These are phyloP conservation scores for Gynostemma pentaphyllum DNA, from an alignment of 306 rosid species.

Conservation along the genomic window DNA sequence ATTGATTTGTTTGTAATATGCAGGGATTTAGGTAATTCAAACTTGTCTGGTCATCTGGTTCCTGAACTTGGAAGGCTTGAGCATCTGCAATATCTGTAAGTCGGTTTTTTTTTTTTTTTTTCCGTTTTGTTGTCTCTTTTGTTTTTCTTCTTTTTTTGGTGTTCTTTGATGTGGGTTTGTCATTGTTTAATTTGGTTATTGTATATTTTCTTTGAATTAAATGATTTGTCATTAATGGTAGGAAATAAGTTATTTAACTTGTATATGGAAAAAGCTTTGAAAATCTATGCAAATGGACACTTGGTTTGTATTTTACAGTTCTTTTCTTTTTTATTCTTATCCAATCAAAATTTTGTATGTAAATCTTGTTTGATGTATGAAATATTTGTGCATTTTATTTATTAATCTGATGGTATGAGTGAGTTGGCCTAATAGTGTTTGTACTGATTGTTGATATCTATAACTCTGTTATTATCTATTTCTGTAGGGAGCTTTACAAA, in stretches of 20 bases:
- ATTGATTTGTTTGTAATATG: background rate
- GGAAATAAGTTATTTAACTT: background rate
- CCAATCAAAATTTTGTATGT: background rate
- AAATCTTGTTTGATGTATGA: background rate
- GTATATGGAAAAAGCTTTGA: background rate
- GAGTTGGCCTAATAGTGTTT: background rate
- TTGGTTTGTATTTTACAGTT: background rate
- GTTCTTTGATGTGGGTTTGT: background rate
- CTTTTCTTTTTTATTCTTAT: background rate
- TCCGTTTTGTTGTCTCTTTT: too few relatives aligned
- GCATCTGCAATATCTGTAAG: slow-evolving; percentile 82
- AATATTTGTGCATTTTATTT: background rate
- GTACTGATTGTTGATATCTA: background rate
- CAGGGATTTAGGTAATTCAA: slow-evolving; percentile 94
- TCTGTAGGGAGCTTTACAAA: slow-evolving; percentile 76
- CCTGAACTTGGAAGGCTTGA: slow-evolving; percentile 79
- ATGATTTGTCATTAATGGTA: background rate
- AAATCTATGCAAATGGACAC: background rate
- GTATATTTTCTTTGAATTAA: background rate
- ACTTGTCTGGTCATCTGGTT: slow-evolving; percentile 86
- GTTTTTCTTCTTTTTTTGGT: background rate
- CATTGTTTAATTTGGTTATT: background rate
- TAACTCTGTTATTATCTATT: background rate
- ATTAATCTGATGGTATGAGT: background rate
- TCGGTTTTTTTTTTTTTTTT: background rate